Conservation (phyloP, 1,284 basidiomycete species). For the Erythrobasidium hasegawianum region DNA sequence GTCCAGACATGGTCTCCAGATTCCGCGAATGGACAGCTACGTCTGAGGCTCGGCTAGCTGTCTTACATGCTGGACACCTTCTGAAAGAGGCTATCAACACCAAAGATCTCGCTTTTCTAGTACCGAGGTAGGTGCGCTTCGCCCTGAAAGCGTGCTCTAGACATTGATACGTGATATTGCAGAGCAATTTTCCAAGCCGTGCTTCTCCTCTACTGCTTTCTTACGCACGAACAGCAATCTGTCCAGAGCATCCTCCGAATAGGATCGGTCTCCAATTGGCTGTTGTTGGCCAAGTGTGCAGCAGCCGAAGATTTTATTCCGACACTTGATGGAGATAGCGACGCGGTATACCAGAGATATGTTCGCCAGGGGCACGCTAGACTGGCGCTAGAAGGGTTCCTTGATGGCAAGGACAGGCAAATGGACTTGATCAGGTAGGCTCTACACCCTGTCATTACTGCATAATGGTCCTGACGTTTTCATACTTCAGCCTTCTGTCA, state of each 20-base stretch:
- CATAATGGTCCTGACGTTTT: too few relatives aligned
- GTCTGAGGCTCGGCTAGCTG: constrained; percentile 15
- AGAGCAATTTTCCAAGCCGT: constrained; percentile 25
- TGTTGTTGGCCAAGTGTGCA: background rate
- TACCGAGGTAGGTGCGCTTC: constrained; percentile 2
- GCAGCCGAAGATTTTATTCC: too few relatives aligned
- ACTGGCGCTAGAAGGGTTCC: constrained; percentile 2
- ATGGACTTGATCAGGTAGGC: constrained; percentile 28
- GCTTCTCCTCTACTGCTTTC: constrained; percentile 13
- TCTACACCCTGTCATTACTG: too few relatives aligned
- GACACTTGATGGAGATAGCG: too few relatives aligned
- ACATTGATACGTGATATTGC: background rate
- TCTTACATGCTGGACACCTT: constrained; percentile 11
- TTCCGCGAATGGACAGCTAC: constrained; percentile 6
- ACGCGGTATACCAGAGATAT: too few relatives aligned
- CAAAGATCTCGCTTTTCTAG: constrained; percentile 18
- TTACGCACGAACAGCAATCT: constrained; percentile 1
- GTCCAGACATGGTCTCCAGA: background rate
- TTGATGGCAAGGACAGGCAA: constrained; percentile 21
- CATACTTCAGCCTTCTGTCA: constrained; percentile 21
- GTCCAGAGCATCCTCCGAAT: background rate
- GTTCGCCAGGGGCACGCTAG: too few relatives aligned
- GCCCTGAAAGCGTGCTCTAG: too few relatives aligned
- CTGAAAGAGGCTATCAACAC: constrained; percentile 12
- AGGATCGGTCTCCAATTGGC: constrained; percentile 10